These are phyloP conservation scores for Colletotrichum plurivorum DNA, from an alignment of 2,329 filamentous ascomycete species.

Conservation along the genomic window DNA sequence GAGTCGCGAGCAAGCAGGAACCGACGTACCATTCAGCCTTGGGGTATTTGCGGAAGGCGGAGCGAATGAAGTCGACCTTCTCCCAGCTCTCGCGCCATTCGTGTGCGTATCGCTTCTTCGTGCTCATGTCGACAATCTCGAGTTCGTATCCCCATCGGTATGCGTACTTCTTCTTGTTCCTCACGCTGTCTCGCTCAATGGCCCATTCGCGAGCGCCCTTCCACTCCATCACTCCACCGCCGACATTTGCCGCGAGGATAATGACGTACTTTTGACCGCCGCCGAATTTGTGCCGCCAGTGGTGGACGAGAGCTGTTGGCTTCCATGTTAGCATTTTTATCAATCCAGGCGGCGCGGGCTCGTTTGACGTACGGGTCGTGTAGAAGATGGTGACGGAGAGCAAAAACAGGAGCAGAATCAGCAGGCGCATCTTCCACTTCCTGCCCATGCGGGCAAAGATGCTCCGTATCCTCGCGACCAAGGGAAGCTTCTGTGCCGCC, in stretches of 20 bases:
- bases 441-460: slow-evolving; percentile 69
- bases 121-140: slow-evolving; percentile 98
- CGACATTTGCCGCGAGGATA: slow-evolving; percentile 92
- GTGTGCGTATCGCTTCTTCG: slow-evolving; percentile 97
- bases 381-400: slow-evolving; percentile 77
- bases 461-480: slow-evolving; percentile 62
- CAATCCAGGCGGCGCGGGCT: slow-evolving; percentile 18
- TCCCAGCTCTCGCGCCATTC: slow-evolving; percentile 99
- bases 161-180: slow-evolving; percentile 93
- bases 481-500: slow-evolving; percentile 60
- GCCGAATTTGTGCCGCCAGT: slow-evolving; percentile 83
- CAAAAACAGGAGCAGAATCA: slow-evolving; percentile 72
- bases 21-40: slow-evolving; percentile 89
- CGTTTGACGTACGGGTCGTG: slow-evolving; percentile 78
- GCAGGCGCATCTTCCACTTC: slow-evolving; percentile 74
- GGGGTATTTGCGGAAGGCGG: slow-evolving; percentile 92
- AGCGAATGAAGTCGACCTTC: slow-evolving; percentile 94
- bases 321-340: slow-evolving; percentile 44
- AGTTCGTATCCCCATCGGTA: slow-evolving; percentile 93
- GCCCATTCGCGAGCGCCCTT: slow-evolving; percentile 98
- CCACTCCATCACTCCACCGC: slow-evolving; percentile 99
- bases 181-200: slow-evolving; percentile 94
- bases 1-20: not conserved
- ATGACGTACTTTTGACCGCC: slow-evolving; percentile 94
- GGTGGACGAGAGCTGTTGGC: slow-evolving; percentile 64